These are phyloP conservation scores for Trichoderma harzianum DNA, from an alignment of 2,329 filamentous ascomycete genomes.

Conservation along the genomic window DNA sequence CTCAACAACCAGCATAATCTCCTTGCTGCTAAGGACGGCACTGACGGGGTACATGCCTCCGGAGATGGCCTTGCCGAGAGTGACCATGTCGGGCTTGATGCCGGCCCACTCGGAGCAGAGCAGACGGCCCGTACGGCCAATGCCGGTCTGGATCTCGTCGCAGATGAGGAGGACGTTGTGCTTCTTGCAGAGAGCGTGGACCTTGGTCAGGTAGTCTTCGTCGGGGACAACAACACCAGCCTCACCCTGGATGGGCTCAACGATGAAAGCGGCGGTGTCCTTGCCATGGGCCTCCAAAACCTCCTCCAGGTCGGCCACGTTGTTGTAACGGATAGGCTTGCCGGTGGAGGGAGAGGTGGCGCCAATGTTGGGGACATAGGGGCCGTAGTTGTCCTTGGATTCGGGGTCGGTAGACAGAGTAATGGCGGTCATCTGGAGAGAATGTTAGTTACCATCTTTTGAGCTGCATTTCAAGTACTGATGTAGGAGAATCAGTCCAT, in stretches of 20 bases:
- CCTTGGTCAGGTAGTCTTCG: constrained; percentile 77
- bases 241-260: constrained; percentile 97
- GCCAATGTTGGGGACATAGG: constrained; percentile 87
- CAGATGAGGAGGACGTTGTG: constrained; percentile 95
- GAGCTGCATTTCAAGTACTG: neutral
- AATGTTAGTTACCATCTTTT: neutral
- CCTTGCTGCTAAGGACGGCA: constrained; percentile 80
- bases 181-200: constrained; percentile 84
- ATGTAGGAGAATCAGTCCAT: neutral
- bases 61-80: constrained; percentile 95
- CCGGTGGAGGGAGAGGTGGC: constrained; percentile 70
- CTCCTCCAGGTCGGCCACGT: constrained; percentile 73
- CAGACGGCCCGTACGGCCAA: constrained; percentile 90
- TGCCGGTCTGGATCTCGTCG: constrained; percentile 98
- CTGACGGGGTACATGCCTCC: constrained; percentile 99
- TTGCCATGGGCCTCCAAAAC: constrained; percentile 77
- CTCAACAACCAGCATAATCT: constrained; percentile 94
- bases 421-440: constrained; percentile 77
- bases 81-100: constrained; percentile 92
- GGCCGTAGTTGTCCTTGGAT: constrained; percentile 94
- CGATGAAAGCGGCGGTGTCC: constrained; percentile 86
- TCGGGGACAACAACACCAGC: constrained; percentile 94
- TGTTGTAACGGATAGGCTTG: constrained; percentile 80
- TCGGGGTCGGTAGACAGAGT: constrained; percentile 94
- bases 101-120: constrained; percentile 92